Conservation (phyloP, 2,329 filamentous ascomycete genomes). For the Chrysoporthe cubensis region DNA sequence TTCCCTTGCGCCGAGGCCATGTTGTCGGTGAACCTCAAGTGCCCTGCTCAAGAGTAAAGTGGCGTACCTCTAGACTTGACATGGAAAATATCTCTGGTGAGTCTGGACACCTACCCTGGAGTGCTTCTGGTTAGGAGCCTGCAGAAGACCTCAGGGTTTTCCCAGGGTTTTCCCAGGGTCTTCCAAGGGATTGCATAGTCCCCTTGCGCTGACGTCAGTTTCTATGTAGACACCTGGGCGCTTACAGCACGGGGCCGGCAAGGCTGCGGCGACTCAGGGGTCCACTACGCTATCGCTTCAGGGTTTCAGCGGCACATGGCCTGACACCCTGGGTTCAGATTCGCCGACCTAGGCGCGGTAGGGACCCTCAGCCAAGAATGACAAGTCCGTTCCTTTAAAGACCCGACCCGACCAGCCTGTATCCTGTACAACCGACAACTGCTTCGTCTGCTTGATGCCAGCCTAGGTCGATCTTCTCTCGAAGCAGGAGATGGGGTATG, state of each 20-base stretch:
- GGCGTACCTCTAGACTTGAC: neutral
- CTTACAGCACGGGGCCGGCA: neutral
- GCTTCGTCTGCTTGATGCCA: constrained; percentile 5
- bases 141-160: neutral
- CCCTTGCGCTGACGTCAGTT: constrained; percentile 4
- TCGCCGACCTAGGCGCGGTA: neutral
- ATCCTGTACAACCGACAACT: neutral
- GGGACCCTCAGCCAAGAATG: neutral
- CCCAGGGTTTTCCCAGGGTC: neutral
- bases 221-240: neutral
- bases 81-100: neutral
- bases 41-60: neutral
- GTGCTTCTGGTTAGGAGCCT: neutral
- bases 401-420: neutral
- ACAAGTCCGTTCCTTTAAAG: neutral
- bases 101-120: neutral
- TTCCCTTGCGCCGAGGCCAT: neutral
- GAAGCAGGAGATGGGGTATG: constrained; percentile 25
- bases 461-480: constrained; percentile 13
- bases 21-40: neutral
- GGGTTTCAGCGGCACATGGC: constrained; percentile 2
- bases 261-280: constrained; percentile 1
- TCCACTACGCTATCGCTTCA: neutral
- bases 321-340: neutral
- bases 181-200: neutral